phyloP scores from a whole-genome alignment of 768 basidiomycete genomes.

The Calocybe cyanea region DNA sequence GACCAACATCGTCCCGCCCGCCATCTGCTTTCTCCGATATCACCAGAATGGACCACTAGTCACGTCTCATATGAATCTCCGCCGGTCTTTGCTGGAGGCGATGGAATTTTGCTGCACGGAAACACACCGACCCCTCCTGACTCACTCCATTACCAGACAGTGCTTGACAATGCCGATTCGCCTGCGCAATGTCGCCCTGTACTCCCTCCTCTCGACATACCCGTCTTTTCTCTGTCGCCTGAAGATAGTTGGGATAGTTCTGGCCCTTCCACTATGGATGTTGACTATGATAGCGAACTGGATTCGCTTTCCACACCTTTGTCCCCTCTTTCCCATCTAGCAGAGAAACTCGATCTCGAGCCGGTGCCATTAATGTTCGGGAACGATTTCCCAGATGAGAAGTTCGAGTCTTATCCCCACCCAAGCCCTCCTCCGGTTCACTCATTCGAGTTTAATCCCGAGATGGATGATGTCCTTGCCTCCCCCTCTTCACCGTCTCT shows the following conservation, averaged over 20 bases:
- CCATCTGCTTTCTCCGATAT: slow-evolving; percentile 14
- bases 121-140: not conserved
- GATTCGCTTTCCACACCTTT: slow-evolving; percentile 21
- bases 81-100: slow-evolving; percentile 1
- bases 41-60: slow-evolving; percentile 15
- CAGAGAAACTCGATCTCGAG: slow-evolving; percentile 1
- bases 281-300: slow-evolving; percentile 12
- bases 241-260: slow-evolving; percentile 10
- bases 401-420: not conserved
- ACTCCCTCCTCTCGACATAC: slow-evolving; percentile 15
- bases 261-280: slow-evolving; percentile 9
- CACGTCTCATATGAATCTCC: slow-evolving; percentile 7
- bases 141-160: slow-evolving; percentile 5
- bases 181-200: slow-evolving; percentile 12
- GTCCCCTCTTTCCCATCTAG: slow-evolving; percentile 15
- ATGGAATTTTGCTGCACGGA: slow-evolving; percentile 2
- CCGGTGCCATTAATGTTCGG: slow-evolving; percentile 6
- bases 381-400: not conserved
- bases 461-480: slow-evolving; percentile 10
- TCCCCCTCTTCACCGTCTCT: slow-evolving; percentile 19
- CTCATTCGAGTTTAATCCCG: slow-evolving; percentile 11
- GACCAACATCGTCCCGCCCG: not conserved
- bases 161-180: slow-evolving; percentile 2
- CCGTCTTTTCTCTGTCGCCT: slow-evolving; percentile 7
- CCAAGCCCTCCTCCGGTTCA: slow-evolving; percentile 2